A percentile compares a stretch with the other conserved stretches of the same genome.
phyloP scores from a whole-genome alignment of 352 stramenopile genomes.

The Phytopythium oedochilum region DNA sequence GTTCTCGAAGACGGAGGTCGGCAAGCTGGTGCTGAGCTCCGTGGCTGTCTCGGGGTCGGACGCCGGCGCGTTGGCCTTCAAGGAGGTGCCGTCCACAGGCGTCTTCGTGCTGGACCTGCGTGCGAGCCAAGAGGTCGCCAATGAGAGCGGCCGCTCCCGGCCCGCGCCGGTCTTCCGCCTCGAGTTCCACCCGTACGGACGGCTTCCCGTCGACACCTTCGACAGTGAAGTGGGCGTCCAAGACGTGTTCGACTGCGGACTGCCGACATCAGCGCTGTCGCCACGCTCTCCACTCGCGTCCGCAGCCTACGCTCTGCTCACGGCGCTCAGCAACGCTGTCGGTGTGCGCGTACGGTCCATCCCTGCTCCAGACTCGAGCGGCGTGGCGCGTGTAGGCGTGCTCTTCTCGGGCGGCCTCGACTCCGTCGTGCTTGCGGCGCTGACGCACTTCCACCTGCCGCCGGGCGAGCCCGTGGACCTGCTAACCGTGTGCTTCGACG shows the following conservation, averaged over 20 bases:
- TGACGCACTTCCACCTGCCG: constrained; percentile 75
- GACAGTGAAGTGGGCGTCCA: not conserved
- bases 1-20: constrained; percentile 14
- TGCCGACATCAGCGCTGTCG: constrained; percentile 7
- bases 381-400: constrained; percentile 68
- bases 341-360: constrained; percentile 72
- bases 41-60: too few relatives aligned
- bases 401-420: constrained; percentile 97
- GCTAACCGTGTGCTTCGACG: constrained; percentile 95
- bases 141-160: too few relatives aligned
- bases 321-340: constrained; percentile 77
- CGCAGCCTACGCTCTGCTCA: constrained; percentile 42
- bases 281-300: constrained; percentile 10
- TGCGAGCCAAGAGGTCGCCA: too few relatives aligned
- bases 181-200: constrained; percentile 33
- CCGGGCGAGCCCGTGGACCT: constrained; percentile 83
- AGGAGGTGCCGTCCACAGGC: constrained; percentile 74
- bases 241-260: constrained; percentile 27
- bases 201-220: constrained; percentile 5
- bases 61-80: constrained; percentile 16
- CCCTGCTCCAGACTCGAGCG: constrained; percentile 8
- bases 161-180: too few relatives aligned
- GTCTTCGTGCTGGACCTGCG: constrained; percentile 71
- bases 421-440: constrained; percentile 92
- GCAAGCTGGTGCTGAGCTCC: constrained; percentile 34